Base-by-base conservation (phyloP, 2,329 filamentous ascomycete species). In the Talaromyces amestolkiae region DNA sequence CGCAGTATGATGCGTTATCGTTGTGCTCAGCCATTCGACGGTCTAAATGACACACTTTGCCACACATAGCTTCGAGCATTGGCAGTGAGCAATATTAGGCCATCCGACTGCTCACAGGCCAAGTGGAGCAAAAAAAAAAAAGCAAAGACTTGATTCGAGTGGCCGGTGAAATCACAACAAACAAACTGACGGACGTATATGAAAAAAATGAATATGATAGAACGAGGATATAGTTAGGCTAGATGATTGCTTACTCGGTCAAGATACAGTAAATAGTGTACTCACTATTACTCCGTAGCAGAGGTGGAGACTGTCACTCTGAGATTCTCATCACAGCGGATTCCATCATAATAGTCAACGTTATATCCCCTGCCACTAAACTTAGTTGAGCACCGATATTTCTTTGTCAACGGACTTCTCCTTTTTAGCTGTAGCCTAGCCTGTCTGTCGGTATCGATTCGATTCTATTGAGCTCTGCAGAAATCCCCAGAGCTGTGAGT, bases 401-500 rank as follows among this genome's bases (percentile, higher is more conserved):
- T 39, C 51, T 24, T 31, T 37, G 39, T 27, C 11, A 59, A 31
- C 22, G 22, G 11, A 45, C 37, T 59, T 58, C 37, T 59, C 56
- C 56, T 45, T 31, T 59, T 59, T 33, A 43, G 56, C 39, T 59
- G 56, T 59, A 59, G 56, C 37, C 56, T 41, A 63, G 59, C 62
- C 66, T 67, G 51, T 61, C 68, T n/a, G 65, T 61, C 63, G 35
- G 54, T 45, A 69, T 69, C 69, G 66, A 70, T 66, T 66, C 69
- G 70, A 72, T 73, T 72, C 70, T 68, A 72, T 69, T 58, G 59
- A 54, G 53, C 54, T 63, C 58, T 64, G 51, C 51, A 58, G 47
- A 22, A 58, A 58, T 63, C 59, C 56, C 41, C 70, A 68, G 69
- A 66, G 67, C 73, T 71, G 72, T 75, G 74, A 72, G 70, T 72